A percentile compares a stretch with the other conserved stretches of the same genome.
Evolutionary conservation across 768 basidiomycete species (phyloP).

Genomic region (Auriculariales sp.): DNA sequence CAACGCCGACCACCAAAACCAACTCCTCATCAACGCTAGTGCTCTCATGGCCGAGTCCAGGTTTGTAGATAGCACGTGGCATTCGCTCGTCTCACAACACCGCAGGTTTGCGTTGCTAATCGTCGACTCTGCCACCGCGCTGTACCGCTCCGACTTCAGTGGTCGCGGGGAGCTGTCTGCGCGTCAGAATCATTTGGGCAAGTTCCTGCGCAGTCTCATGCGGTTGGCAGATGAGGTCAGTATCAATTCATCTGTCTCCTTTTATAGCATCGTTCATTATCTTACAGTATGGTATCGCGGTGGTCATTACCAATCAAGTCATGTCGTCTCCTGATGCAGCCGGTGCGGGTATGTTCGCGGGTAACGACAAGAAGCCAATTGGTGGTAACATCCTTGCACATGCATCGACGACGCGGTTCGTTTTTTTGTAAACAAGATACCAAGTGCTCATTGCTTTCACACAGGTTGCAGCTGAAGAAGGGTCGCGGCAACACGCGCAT

Average conservation of each 20-base stretch:
- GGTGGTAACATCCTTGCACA: constrained; percentile 99
- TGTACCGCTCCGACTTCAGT: constrained; percentile 91
- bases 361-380: constrained; percentile 95
- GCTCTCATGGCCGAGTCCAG: constrained; percentile 99
- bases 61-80: constrained; percentile 21
- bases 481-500: constrained; percentile 81
- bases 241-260: constrained; percentile 5
- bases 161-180: constrained; percentile 93
- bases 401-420: constrained; percentile 86
- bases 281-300: constrained; percentile 85
- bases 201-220: constrained; percentile 85
- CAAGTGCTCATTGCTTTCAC: neutral
- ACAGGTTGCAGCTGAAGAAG: constrained; percentile 84
- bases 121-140: constrained; percentile 89
- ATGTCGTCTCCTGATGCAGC: constrained; percentile 97
- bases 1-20: constrained; percentile 94
- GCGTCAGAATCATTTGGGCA: constrained; percentile 89
- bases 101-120: constrained; percentile 87
- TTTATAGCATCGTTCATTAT: too few relatives aligned
- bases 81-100: neutral
- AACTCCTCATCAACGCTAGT: constrained; percentile 78
- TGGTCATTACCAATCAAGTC: constrained; percentile 95
- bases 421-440: constrained; percentile 2
- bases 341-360: constrained; percentile 63
- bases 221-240: constrained; percentile 90